phyloP scores from a whole-genome alignment of 2,329 filamentous ascomycete species.

The Gremmenia infestans region DNA sequence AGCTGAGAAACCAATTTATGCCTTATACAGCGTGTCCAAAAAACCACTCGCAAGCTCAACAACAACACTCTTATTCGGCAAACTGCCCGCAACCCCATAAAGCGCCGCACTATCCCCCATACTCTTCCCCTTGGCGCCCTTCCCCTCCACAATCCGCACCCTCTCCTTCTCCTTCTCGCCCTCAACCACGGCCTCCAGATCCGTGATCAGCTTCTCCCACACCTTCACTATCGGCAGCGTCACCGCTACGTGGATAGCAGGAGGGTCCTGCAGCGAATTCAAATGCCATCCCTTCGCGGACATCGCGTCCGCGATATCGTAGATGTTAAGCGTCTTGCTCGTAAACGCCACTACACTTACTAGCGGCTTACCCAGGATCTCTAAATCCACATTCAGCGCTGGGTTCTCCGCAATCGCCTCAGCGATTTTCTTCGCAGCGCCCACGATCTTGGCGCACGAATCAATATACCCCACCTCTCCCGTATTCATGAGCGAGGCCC shows the following conservation, averaged over 20 bases:
- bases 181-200: constrained; percentile 63
- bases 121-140: constrained; percentile 58
- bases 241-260: constrained; percentile 90
- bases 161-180: constrained; percentile 78
- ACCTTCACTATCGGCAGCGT: constrained; percentile 80
- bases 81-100: constrained; percentile 89
- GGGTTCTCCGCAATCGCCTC: constrained; percentile 67
- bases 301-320: constrained; percentile 92
- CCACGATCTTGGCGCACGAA: constrained; percentile 83
- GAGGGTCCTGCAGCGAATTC: constrained; percentile 86
- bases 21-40: constrained; percentile 88
- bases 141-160: constrained; percentile 64
- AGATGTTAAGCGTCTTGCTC: constrained; percentile 80
- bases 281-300: constrained; percentile 84
- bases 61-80: constrained; percentile 94
- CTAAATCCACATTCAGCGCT: constrained; percentile 64
- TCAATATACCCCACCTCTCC: constrained; percentile 86
- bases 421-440: constrained; percentile 76
- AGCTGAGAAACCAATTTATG: constrained; percentile 39
- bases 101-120: constrained; percentile 79
- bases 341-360: constrained; percentile 89
- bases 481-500: constrained; percentile 84
- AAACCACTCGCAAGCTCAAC: constrained; percentile 87
- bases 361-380: constrained; percentile 76
- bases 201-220: constrained; percentile 71